Evolutionary conservation across 208 protist species (phyloP), one percentile per base, ranked within the genome.

Genomic region (Crithidia brevicula): DNA sequence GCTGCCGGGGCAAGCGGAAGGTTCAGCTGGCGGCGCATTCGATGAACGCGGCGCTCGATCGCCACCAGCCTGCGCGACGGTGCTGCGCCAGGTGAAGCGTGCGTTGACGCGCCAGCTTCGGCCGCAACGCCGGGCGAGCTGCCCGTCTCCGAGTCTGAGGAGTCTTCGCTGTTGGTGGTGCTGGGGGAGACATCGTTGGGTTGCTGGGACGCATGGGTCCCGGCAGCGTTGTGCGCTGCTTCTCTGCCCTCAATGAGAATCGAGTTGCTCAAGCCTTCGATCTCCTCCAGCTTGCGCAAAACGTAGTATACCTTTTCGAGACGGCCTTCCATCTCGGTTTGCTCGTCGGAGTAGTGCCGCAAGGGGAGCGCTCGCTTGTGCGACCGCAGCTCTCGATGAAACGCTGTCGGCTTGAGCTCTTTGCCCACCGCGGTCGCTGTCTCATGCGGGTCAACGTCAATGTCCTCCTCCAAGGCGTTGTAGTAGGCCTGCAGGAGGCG

Each of bases 401-500:
- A 94, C 9, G 40, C 50, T n/a, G 67, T 80, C 4, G 59, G 59
- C 45, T 65, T 65, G 5, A 65, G 59, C 22, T 45, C 59, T 34
- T 16, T 52, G 3, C 2, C 33, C 30, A 36, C 74, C 72, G 23
- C 47, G 22, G 67, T 38, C 36, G 10, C 53, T 16, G 30, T 34
- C 28, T 33, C 11, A 28, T 22, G 13, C 36, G 27, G 38, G 13
- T 3, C 20, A 15, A 40, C 43, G 15, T 77, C 40, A 56, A 86
- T 82, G 50, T 78, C 75, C 33, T 80, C 77, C 54, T 94, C 89
- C 33, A 92, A 36, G 0, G 77, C 84, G n/a, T 63, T 33, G 67
- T 91, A 91, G 65, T 94, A 94, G 11, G 81, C 83, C 11, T 71
- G 51, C 11, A 92, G 71, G 28, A 91, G 27, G 3, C 72, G 57